phyloP scores from a whole-genome alignment of 352 stramenopile genomes.

The Detonula confervacea region DNA sequence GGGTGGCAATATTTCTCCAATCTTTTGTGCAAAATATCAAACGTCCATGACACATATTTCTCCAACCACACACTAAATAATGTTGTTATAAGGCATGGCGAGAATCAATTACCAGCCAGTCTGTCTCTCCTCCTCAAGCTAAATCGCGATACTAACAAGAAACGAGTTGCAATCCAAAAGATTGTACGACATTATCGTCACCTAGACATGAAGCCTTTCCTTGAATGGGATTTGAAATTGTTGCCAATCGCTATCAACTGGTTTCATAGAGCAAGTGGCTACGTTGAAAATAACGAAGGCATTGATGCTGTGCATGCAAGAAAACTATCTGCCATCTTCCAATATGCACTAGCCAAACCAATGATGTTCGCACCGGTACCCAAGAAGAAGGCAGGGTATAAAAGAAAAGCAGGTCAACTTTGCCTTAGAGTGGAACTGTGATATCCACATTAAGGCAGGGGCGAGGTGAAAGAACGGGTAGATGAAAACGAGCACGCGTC shows the following conservation, averaged over 20 bases:
- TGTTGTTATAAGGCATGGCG: background rate
- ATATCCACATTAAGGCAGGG: no score
- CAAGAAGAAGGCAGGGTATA: no score
- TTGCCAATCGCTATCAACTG: background rate
- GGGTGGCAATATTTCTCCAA: background rate
- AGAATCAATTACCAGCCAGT: no score
- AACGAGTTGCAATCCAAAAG: background rate
- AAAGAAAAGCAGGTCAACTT: no score
- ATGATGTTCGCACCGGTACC: no score
- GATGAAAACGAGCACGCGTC: no score
- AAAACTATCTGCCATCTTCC: background rate
- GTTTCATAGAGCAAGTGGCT: background rate
- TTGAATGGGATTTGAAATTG: constrained; percentile 3
- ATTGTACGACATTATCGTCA: background rate
- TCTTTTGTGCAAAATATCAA: background rate
- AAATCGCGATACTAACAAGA: background rate
- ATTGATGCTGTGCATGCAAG: background rate
- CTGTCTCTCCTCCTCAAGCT: background rate
- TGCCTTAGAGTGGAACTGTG: no score
- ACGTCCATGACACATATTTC: background rate
- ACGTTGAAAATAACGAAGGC: background rate
- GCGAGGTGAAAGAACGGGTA: no score
- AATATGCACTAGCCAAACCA: background rate
- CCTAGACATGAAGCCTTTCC: background rate
- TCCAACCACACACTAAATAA: background rate